A percentile compares a stretch with the other conserved stretches of the same genome.
These are phyloP conservation scores for Jatropha podagrica DNA, from an alignment of 441 rosid species.

Conservation along the genomic window DNA sequence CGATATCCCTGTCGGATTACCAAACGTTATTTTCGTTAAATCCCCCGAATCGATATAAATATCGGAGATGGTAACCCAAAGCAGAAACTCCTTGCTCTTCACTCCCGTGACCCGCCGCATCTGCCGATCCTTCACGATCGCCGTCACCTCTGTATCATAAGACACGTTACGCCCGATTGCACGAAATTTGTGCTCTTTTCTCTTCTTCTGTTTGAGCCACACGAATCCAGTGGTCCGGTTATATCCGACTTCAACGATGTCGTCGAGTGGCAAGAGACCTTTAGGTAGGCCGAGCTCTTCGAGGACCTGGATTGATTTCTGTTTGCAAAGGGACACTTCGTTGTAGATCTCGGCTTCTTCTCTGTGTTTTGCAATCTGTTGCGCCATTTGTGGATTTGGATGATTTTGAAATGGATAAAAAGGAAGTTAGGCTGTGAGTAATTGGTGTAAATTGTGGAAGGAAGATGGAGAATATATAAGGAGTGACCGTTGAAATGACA, in stretches of 20 bases:
- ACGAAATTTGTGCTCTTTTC: constrained; percentile 45
- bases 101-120: constrained; percentile 55
- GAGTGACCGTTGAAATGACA: not conserved
- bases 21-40: constrained; percentile 45
- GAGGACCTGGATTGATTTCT: not conserved
- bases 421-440: too few relatives aligned
- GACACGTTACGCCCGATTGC: constrained; percentile 44
- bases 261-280: constrained; percentile 55
- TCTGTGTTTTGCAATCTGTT: not conserved
- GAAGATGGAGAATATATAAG: not conserved
- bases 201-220: constrained; percentile 45
- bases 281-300: constrained; percentile 40
- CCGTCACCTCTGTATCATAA: constrained; percentile 60
- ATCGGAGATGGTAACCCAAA: constrained; percentile 61
- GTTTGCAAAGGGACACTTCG: constrained; percentile 4
- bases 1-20: constrained; percentile 46
- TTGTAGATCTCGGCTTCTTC: constrained; percentile 13
- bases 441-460: not conserved
- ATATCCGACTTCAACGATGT: constrained; percentile 58
- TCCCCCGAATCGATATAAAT: constrained; percentile 37
- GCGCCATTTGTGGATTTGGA: constrained; percentile 3
- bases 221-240: constrained; percentile 57
- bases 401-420: too few relatives aligned
- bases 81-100: constrained; percentile 61
- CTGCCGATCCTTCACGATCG: constrained; percentile 51